A percentile compares a stretch with the other conserved stretches of the same genome.
Conservation (phyloP, 805 yeast genomes). For the Cyberlindnera veronae region DNA sequence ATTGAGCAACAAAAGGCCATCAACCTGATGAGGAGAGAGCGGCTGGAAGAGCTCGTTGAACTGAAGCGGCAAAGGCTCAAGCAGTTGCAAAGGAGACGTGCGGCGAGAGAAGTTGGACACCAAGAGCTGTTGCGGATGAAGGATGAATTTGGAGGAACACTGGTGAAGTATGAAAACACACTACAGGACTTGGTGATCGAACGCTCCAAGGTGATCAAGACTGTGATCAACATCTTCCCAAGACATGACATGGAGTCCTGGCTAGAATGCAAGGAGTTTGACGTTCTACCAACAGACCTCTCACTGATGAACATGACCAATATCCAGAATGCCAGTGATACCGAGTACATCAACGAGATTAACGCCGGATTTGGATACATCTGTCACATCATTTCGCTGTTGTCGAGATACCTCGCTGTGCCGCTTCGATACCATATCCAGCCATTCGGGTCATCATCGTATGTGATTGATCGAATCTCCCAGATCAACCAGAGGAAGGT, state of each 20-base stretch:
- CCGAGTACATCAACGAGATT: conserved; percentile 23
- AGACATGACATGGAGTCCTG: conserved; percentile 22
- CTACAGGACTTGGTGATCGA: conserved; percentile 17
- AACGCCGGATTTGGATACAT: conserved; percentile 35
- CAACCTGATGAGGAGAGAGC: conserved; percentile 1
- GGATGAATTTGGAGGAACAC: conserved; percentile 15
- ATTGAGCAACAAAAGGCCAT: conserved; percentile 7
- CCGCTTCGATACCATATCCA: conserved; percentile 38
- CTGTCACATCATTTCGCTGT: conserved; percentile 29
- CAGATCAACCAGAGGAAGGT: conserved; percentile 30
- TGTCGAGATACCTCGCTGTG: conserved; percentile 33
- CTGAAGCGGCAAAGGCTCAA: conserved; percentile 11
- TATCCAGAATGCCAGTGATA: conserved; percentile 15
- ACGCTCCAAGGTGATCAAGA: conserved; percentile 23
- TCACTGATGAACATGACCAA: conserved; percentile 13
- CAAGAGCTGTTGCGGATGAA: conserved; percentile 2
- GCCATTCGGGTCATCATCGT: conserved; percentile 38
- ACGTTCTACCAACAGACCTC: conserved; percentile 24
- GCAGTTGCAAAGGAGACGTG: conserved; percentile 3
- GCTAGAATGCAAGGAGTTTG: conserved; percentile 24
- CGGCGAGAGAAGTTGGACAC: neutral
- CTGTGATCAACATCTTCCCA: conserved; percentile 31
- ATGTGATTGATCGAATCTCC: conserved; percentile 36
- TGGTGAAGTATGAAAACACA: conserved; percentile 15
- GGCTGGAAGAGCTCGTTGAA: conserved; percentile 12